Evolutionary conservation across 176 grass and related monocot genomes (phyloP), one percentile per base, ranked within the genome.

Genomic region (Aegilops sharonensis): DNA sequence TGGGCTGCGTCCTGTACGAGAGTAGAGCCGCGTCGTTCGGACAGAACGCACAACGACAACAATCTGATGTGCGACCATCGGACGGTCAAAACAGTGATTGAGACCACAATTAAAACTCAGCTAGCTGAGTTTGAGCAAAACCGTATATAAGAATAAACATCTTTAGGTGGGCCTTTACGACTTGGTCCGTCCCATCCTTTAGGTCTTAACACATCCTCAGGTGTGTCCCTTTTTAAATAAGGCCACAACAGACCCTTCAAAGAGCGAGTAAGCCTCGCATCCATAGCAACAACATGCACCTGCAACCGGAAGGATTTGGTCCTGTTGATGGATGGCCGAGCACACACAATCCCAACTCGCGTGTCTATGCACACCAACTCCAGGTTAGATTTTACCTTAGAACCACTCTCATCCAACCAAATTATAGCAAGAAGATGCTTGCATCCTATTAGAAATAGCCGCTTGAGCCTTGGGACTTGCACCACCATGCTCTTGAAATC

Each of bases 281-380:
- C 72, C 4, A 0, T 7, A 65, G 65, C 1, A 66, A 52, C 18
- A 50, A 57, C 59, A 66, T 85, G 59, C 6, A 77, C 20, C 2
- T 35, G 24, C 0, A 84, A 63, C 5, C 0, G 0, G 0, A 14
- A 34, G 0, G 37, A 34, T 23, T 35, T 84, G 11, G 17, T 18
- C 0, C 36, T 5, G 4, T 32, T 8, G 43, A 45, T 1, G 13
- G 27, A 52, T 25, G 60, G 20, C 1, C 11, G 34, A 36, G 29
- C 0, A 52, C 20, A 15, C 9, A 13, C 0, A 15, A 2, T 77
- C 5, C 17, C 11, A 62, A 54, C 5, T 37, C 83, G 20, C 1
- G 83, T 77, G 24, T 85, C 72, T 50, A 85, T 8, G 60, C 60
- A 85, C 9, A 85, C 0, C 11, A 54, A 67, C 72, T 85, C 27